These are phyloP conservation scores for Circinella minor DNA, from an alignment of 371 early-diverging fungal genomes.

Conservation along the genomic window DNA sequence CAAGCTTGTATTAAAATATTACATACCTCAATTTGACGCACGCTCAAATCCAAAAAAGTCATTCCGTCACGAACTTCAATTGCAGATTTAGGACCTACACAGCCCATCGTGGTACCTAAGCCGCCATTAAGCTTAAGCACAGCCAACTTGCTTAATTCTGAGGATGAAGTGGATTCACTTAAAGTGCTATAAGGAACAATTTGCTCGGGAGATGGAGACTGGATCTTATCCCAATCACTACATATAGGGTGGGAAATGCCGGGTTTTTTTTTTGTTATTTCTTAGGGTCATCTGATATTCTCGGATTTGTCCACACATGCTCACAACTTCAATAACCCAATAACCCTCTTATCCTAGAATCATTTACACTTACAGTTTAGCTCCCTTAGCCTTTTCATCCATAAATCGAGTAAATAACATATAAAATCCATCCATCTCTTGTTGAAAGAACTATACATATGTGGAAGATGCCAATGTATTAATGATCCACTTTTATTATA, in stretches of 20 bases:
- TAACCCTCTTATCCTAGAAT: neutral
- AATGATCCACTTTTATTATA: neutral
- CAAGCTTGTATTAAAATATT: neutral
- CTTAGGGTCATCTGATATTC: neutral
- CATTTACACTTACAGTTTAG: slow-evolving; percentile 76
- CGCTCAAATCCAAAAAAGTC: slow-evolving; percentile 99
- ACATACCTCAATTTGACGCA: slow-evolving; percentile 95
- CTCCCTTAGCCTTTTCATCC: slow-evolving; percentile 79
- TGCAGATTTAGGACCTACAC: slow-evolving; percentile 99
- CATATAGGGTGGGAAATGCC: slow-evolving; percentile 1
- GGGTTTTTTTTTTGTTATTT: neutral
- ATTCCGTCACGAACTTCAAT: slow-evolving; percentile 98
- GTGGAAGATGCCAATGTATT: neutral
- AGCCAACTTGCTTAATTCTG: slow-evolving; percentile 90
- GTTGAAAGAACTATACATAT: slow-evolving; percentile 20
- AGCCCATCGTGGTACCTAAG: slow-evolving; percentile 99
- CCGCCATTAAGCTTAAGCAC: slow-evolving; percentile 99
- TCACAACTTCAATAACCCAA: neutral
- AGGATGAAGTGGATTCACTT: slow-evolving; percentile 49
- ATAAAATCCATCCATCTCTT: slow-evolving; percentile 92
- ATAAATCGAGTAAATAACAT: slow-evolving; percentile 88
- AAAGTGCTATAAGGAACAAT: slow-evolving; percentile 81
- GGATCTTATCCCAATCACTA: slow-evolving; percentile 93
- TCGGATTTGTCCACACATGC: neutral
- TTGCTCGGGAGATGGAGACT: slow-evolving; percentile 87